A percentile compares a stretch with the other conserved stretches of the same genome.
These are phyloP conservation scores for Pyricularia sp. DNA, from an alignment of 2,329 filamentous ascomycete genomes.

Conservation along the genomic window DNA sequence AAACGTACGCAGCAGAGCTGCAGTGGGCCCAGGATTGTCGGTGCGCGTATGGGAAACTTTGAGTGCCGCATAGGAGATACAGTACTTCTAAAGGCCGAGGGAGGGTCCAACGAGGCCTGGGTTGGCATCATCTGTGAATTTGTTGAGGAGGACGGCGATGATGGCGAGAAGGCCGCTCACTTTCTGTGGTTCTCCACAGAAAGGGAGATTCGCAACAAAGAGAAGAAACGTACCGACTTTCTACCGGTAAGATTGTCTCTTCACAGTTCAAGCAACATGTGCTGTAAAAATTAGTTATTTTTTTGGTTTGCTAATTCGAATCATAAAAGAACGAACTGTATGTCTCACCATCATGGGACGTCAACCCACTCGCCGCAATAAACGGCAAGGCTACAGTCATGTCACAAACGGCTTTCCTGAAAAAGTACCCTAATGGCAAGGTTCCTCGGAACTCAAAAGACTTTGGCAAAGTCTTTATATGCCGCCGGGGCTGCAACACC, in stretches of 20 bases:
- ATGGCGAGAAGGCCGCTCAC: constrained; percentile 69
- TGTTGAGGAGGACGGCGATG: constrained; percentile 55
- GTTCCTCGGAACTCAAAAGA: constrained; percentile 65
- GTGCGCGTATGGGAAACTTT: constrained; percentile 74
- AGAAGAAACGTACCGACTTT: constrained; percentile 74
- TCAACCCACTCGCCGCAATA: constrained; percentile 80
- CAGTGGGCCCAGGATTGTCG: constrained; percentile 51
- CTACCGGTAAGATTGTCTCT: constrained; percentile 44
- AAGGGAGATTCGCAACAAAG: constrained; percentile 75
- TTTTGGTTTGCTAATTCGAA: background rate
- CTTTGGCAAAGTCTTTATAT: constrained; percentile 80
- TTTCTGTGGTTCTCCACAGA: constrained; percentile 97
- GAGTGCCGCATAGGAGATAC: constrained; percentile 74
- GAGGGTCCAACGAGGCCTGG: constrained; percentile 80
- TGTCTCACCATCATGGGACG: constrained; percentile 77
- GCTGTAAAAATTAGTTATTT: background rate
- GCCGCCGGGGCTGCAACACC: constrained; percentile 80
- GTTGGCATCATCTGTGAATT: constrained; percentile 84
- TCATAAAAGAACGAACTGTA: constrained; percentile 74
- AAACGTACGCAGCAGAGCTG: background rate
- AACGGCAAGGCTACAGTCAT: constrained; percentile 80
- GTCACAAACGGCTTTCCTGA: constrained; percentile 59
- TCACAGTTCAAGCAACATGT: background rate
- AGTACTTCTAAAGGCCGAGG: constrained; percentile 76
- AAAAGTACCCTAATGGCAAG: constrained; percentile 63